These are phyloP conservation scores for Ilex paraguariensis DNA, from an alignment of 305 asterid genomes.

Conservation along the genomic window DNA sequence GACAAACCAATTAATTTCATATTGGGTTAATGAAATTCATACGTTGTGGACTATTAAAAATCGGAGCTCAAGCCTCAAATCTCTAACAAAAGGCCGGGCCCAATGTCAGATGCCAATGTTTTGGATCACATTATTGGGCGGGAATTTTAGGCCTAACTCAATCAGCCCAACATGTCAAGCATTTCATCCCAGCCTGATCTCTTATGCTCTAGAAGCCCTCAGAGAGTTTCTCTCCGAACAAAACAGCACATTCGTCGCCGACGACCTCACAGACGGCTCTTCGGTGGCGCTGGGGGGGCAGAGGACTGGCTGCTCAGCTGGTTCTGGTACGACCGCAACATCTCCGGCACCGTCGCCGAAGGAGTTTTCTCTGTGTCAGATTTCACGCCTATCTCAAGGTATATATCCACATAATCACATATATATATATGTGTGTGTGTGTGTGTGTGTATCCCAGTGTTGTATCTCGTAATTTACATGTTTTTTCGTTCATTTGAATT, in stretches of 20 bases:
- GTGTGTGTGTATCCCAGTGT: too few relatives aligned
- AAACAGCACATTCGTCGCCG: constrained; percentile 11
- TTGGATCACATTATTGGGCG: too few relatives aligned
- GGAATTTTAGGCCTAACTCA: too few relatives aligned
- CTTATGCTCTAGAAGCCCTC: constrained; percentile 62
- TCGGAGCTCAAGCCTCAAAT: too few relatives aligned
- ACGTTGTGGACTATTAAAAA: too few relatives aligned
- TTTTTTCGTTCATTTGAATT: constrained; percentile 4
- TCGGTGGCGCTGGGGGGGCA: constrained; percentile 50
- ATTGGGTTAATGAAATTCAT: too few relatives aligned
- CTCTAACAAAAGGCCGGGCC: too few relatives aligned
- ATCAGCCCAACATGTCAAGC: too few relatives aligned
- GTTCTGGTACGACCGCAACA: constrained; percentile 85
- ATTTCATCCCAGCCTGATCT: too few relatives aligned
- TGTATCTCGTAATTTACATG: background rate
- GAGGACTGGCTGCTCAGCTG: constrained; percentile 98
- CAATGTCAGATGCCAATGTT: too few relatives aligned
- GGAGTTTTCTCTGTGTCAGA: constrained; percentile 71
- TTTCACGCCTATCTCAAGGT: constrained; percentile 93
- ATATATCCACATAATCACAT: background rate
- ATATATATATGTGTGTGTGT: too few relatives aligned
- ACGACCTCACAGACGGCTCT: background rate
- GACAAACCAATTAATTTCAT: too few relatives aligned
- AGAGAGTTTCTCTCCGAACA: constrained; percentile 75
- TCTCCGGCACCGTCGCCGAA: constrained; percentile 72